Percentiles rank a stretch among this genome's conserved stretches.
Evolutionary conservation across 2,329 filamentous ascomycete species (phyloP).

Genomic region (Xylaria sp.): DNA sequence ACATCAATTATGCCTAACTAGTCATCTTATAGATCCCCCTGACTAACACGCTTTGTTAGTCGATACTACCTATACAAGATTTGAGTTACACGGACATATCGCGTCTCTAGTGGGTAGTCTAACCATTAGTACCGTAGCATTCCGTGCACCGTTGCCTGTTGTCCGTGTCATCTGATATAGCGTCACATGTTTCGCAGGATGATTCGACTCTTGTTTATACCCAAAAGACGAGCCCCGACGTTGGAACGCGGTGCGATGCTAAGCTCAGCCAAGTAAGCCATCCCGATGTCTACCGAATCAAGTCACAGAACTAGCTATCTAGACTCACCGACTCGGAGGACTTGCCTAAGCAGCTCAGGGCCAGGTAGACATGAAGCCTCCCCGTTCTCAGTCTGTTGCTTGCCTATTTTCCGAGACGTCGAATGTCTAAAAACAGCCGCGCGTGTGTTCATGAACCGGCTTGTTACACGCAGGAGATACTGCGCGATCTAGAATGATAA

Average conservation of each 20-base stretch:
- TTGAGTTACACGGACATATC: not conserved
- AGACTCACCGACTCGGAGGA: not conserved
- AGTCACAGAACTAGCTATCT: not conserved
- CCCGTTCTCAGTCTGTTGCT: not conserved
- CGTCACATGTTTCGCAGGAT: not conserved
- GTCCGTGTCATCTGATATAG: not conserved
- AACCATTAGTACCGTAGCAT: not conserved
- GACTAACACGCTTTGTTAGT: not conserved
- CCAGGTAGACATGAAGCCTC: not conserved
- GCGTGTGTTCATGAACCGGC: no score
- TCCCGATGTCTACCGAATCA: not conserved
- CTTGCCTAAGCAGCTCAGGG: not conserved
- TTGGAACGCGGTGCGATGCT: not conserved
- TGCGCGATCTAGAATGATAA: not conserved
- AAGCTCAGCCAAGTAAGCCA: not conserved
- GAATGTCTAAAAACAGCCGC: no score
- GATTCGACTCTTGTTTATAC: not conserved
- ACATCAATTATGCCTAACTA: constrained; percentile 3
- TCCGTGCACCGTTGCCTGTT: not conserved
- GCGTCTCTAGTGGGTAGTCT: no score
- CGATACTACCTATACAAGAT: not conserved
- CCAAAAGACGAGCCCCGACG: not conserved
- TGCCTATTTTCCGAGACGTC: not conserved
- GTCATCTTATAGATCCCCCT: not conserved
- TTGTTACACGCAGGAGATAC: constrained; percentile 26